Evolutionary conservation across 139 green algal species (phyloP), one percentile per base, ranked within the genome.

Genomic region (Coelastrella sp.): DNA sequence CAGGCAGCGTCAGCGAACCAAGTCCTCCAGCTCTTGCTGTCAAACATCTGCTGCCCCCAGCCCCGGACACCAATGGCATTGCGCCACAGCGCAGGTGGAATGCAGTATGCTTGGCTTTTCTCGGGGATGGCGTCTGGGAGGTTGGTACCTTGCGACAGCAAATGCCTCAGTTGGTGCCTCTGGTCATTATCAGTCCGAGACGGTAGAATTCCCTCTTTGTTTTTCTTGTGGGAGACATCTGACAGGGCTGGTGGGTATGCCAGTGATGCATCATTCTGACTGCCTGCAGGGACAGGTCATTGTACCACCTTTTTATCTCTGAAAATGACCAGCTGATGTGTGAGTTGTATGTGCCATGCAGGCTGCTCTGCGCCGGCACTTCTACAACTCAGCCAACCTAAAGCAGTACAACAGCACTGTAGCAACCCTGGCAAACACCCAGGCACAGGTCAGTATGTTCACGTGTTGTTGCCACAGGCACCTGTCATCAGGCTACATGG

Each of bases 91-190:
- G 22, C 9, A 66, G 84, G 15, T 88, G 84, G 84, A 88, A 88
- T 15, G 68, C 84, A 56, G 84, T 88, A 12, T 70, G 68, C 68
- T 57, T 88, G 49, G 84, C 84, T 27, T 88, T 49, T 57, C 68
- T 88, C 6, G 84, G 84, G 35, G 84, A 88, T 57, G 68, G 35
- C 8, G 68, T 88, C 12, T 88, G 84, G 84, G 84, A 88, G 84
- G 84, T 88, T n/a, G 4, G 81, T 22, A 22, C 10, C 0, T 82
- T 27, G 17, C 56, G 35, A 57, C 49, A 84, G 17, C 19, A 56
- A 25, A 49, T 49, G 35, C 35, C 35, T 1, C 35, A 49, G 35
- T 49, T 49, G 35, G 35, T 49, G 35, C 35, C 35, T 49, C 35
- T 49, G 35, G 35, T 49, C 35, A 3, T 49, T 3, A 5, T 49